phyloP scores from a whole-genome alignment of 768 basidiomycete genomes.

The Xanthoconium stramineum region DNA sequence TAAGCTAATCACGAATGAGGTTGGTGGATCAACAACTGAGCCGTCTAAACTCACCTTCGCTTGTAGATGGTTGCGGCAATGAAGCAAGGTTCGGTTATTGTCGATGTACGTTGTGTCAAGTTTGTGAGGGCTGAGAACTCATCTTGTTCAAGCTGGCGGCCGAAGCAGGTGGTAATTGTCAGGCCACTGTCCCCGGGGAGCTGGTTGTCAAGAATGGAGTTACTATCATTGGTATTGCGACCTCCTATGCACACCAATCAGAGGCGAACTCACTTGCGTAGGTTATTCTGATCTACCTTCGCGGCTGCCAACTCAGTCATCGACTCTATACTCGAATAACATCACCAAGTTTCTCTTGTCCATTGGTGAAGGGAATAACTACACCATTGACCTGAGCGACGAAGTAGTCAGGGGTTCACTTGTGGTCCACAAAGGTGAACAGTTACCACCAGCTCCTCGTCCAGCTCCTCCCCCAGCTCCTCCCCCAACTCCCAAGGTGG shows the following conservation, averaged over 20 bases:
- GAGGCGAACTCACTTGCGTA: conserved; percentile 25
- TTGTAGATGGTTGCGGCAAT: conserved; percentile 77
- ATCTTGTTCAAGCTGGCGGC: conserved; percentile 48
- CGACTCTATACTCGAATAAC: conserved; percentile 88
- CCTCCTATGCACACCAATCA: background rate
- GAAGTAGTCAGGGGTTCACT: conserved; percentile 84
- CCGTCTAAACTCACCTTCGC: conserved; percentile 7
- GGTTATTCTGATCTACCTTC: conserved; percentile 85
- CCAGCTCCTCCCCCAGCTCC: conserved; percentile 61
- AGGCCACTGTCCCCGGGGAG: conserved; percentile 76
- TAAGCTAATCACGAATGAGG: conserved; percentile 74
- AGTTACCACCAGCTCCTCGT: conserved; percentile 66
- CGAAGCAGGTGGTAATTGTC: conserved; percentile 89
- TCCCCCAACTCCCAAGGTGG: conserved; percentile 47
- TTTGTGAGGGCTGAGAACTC: conserved; percentile 6
- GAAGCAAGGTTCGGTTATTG: conserved; percentile 89
- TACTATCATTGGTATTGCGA: conserved; percentile 66
- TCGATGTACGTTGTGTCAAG: conserved; percentile 45
- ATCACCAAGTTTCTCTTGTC: conserved; percentile 87
- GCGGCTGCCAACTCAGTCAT: conserved; percentile 86
- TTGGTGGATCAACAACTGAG: conserved; percentile 8
- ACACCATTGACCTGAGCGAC: conserved; percentile 68
- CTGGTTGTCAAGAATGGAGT: conserved; percentile 68
- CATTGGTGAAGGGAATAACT: conserved; percentile 62
- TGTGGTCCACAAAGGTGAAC: conserved; percentile 63